Percentiles rank a stretch among this genome's conserved stretches.
Evolutionary conservation across 148 eudicot genomes (phyloP).

Genomic region (Nepenthes gracilis): DNA sequence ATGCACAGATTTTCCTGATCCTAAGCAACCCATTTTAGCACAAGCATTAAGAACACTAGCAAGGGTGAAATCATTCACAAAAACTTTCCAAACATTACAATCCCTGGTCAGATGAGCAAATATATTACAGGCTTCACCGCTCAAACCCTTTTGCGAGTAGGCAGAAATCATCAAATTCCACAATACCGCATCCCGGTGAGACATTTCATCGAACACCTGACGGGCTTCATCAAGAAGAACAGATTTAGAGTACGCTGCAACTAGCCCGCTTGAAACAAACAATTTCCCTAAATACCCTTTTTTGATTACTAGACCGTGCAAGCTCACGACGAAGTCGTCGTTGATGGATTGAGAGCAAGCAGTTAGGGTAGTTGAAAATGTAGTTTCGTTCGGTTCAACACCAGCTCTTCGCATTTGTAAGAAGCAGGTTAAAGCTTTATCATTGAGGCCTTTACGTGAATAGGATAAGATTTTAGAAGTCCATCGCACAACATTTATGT

Average conservation of each 20-base stretch:
- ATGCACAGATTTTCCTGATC: slow-evolving; percentile 24
- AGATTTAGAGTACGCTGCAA: slow-evolving; percentile 11
- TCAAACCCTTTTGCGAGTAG: slow-evolving; percentile 19
- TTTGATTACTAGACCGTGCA: slow-evolving; percentile 22
- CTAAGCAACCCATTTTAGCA: slow-evolving; percentile 24
- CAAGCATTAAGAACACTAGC: slow-evolving; percentile 32
- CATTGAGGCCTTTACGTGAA: slow-evolving; percentile 14
- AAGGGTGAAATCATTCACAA: slow-evolving; percentile 26
- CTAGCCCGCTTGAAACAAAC: slow-evolving; percentile 29
- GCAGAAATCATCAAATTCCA: slow-evolving; percentile 48
- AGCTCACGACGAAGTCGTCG: slow-evolving; percentile 12
- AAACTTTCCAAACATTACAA: slow-evolving; percentile 10
- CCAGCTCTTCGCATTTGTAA: slow-evolving; percentile 22
- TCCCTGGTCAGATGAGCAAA: slow-evolving; percentile 26
- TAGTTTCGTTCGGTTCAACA: slow-evolving; percentile 20
- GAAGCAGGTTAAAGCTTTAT: slow-evolving; percentile 18
- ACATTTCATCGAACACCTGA: slow-evolving; percentile 41
- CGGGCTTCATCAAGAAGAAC: slow-evolving; percentile 16
- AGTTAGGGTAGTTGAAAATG: slow-evolving; percentile 24
- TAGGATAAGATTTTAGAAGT: slow-evolving; percentile 20
- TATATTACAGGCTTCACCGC: slow-evolving; percentile 24
- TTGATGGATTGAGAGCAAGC: slow-evolving; percentile 11
- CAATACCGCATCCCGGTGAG: slow-evolving; percentile 28
- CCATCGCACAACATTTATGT: slow-evolving; percentile 21
- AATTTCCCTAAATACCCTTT: slow-evolving; percentile 17